phyloP scores from a whole-genome alignment of 225 moss, liverwort and hornwort genomes.

The Marchantia paleacea region DNA sequence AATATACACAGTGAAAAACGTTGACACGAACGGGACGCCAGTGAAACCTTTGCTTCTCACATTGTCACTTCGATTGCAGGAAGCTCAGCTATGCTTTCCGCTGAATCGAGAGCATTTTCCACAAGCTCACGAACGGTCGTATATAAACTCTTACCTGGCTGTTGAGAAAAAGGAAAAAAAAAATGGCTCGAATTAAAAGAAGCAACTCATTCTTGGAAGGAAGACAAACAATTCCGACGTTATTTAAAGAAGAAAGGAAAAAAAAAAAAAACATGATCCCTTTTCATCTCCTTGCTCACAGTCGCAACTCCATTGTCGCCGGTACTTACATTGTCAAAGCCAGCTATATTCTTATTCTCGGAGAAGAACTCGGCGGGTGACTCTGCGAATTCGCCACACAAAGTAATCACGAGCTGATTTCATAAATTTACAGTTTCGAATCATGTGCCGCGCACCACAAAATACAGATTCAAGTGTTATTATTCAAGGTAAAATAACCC shows the following conservation, averaged over 20 bases:
- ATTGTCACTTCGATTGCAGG: constrained; percentile 93
- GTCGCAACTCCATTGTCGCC: background rate
- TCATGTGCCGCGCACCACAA: background rate
- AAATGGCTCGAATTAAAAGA: background rate
- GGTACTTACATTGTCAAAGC: constrained; percentile 80
- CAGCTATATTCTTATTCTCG: constrained; percentile 96
- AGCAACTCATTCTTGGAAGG: background rate
- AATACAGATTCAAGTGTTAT: background rate
- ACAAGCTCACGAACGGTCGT: constrained; percentile 98
- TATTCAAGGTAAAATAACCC: background rate
- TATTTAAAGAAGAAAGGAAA: background rate
- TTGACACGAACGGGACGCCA: too few relatives aligned
- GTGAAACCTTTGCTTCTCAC: constrained; percentile 41
- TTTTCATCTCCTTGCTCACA: background rate
- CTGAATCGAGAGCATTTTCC: constrained; percentile 93
- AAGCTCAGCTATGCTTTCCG: constrained; percentile 90
- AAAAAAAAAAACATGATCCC: background rate
- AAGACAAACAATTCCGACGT: background rate
- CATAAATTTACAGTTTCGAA: background rate
- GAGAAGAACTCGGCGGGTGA: constrained; percentile 96
- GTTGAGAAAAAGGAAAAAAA: constrained; percentile 1
- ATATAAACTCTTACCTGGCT: constrained; percentile 97
- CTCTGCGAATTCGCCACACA: constrained; percentile 48
- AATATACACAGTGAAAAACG: too few relatives aligned
- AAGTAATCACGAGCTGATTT: background rate